Base-by-base conservation (phyloP, 352 stramenopile genomes). In the Phytophthora sojae region DNA sequence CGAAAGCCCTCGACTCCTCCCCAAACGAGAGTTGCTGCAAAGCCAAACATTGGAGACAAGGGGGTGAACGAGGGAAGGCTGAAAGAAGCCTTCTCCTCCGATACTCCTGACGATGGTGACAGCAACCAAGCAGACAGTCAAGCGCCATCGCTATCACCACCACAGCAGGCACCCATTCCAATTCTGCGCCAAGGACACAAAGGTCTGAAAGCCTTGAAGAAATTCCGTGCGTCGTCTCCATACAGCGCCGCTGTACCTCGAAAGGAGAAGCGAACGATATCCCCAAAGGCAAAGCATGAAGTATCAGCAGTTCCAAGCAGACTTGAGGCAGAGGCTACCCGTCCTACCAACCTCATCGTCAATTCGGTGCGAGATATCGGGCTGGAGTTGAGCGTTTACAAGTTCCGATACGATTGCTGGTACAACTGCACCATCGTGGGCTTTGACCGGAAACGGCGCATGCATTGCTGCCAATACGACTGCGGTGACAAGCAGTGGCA, bases 401-500 rank as follows among this genome's bases (percentile, higher is more conserved):
- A 89, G 37, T 94, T 89, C 63, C 62, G 86, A 67, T 94, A 93
- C 53, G 85, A 95, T 63, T 95, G 82, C 67, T 95, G 84, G 88
- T 95, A 95, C 60, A 83, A 76, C 53, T 95, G 88, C 76, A 91
- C 77, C 1, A 69, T 95, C 44, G 84, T 95, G 17, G 85, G 88
- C 23, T 95, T 80, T 49, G 88, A 95, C 44, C 65, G 68, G 32
- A 95, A 95, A 57, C 79, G 86, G 17, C 73, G 76, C 37, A 78
- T 93, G 61, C 88, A 95, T 69, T 93, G 85, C 61, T 93, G 85
- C 51, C 84, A 92, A 61, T 95, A 93, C 54, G 85, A 95, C 42
- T 91, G 89, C 52, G 86, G 86, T 4, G 88, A 95, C 75, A 94
- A 94, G 72, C 88, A 95, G 57, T 95, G 88, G 84, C 83, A 90